phyloP scores from a whole-genome alignment of 129 eudicot species.

The Artemisia annua region DNA sequence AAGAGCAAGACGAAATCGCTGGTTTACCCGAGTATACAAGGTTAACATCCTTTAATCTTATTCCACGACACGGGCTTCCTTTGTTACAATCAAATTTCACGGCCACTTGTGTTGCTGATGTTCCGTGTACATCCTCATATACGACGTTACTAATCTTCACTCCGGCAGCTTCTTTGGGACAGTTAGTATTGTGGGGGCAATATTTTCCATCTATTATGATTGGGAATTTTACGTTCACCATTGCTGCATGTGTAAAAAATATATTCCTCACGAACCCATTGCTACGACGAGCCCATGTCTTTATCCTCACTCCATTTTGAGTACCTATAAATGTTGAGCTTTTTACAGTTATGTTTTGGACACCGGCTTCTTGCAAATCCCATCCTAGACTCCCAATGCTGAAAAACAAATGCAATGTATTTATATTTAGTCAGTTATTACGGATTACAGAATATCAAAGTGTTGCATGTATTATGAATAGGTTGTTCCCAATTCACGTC shows the following conservation, averaged over 20 bases:
- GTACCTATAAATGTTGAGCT: conserved; percentile 12
- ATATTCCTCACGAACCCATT: not conserved
- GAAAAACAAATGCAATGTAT: no score
- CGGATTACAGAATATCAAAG: no score
- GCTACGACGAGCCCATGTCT: no score
- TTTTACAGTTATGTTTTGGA: conserved; percentile 15
- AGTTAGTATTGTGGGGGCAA: not conserved
- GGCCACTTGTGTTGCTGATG: conserved; percentile 18
- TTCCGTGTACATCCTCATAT: conserved; percentile 22
- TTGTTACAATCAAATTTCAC: conserved; percentile 34
- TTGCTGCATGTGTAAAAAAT: not conserved
- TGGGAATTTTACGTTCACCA: conserved; percentile 15
- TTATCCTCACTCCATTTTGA: not conserved
- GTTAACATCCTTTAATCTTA: conserved; percentile 38
- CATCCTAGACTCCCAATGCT: no score
- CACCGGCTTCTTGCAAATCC: not conserved
- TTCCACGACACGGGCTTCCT: conserved; percentile 38
- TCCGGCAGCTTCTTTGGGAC: conserved; percentile 6
- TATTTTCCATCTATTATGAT: not conserved
- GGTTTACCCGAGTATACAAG: conserved; percentile 25
- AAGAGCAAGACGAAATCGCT: conserved; percentile 34
- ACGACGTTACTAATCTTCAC: conserved; percentile 11
- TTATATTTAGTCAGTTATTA: no score
- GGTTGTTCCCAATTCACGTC: no score
- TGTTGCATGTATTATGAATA: no score